Evolutionary conservation across 352 stramenopile genomes (phyloP), one percentile per base, ranked within the genome.

Genomic region (Elongisporangium senticosum): DNA sequence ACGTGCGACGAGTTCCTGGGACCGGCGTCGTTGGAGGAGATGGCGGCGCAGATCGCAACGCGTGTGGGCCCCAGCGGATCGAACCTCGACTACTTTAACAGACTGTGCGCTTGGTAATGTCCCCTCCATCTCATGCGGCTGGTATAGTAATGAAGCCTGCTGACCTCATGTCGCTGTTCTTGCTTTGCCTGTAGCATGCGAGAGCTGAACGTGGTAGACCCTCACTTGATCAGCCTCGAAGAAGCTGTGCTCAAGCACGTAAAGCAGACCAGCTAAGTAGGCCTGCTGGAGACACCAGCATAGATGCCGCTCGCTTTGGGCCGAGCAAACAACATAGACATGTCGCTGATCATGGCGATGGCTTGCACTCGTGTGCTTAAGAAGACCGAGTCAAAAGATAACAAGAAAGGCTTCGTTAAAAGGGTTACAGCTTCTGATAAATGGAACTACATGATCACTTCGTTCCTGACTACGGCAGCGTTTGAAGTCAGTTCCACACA

Each of bases 1-100:
- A 71, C 75, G 37, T 90, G 87, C 63, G 48, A 74, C 24, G 74
- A 86, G 50, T 91, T 90, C 48, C 49, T 89, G n/a, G 82, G 82
- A 4, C 80, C 82, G 1, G 48, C 63, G 21, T 55, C 71, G 5
- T 37, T 86, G 33, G 63, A 76, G 14, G 70, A 75, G 22, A 89
- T 91, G 70, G 75, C 74, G 26, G 56, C 71, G 10, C 61, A 87
- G 55, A 88, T 88, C 49, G 67, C 68, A 21, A 84, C 70, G 22
- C 69, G 72, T 7, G 56, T 49, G n/a, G 78, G 78, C 0, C 62
- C 59, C 58, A 86, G 75, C 19, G 78, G 78, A 6, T 71, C 74
- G 17, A 88, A 88, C 61, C 66, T 71, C 53, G 78, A 88, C 64
- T 88, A 88, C 57, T 60, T 88, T 26, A 68, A 75, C 51, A 77